Evolutionary conservation across 1,139 yeast genomes (phyloP).

Genomic region (Citeromyces siamensis): DNA sequence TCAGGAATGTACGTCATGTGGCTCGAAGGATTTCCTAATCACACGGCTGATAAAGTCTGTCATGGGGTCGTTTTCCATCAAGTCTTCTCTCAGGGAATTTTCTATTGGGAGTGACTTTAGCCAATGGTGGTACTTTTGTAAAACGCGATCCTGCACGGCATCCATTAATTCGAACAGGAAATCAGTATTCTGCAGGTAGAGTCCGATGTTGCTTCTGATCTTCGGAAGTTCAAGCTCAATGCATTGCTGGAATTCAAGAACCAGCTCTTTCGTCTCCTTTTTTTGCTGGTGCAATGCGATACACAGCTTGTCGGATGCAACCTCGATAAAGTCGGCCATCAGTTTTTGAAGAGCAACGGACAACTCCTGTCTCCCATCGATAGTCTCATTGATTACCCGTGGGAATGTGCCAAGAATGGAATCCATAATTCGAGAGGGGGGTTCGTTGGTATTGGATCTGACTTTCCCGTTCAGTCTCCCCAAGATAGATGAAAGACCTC

Average conservation of each 20-base stretch:
- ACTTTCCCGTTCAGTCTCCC: slow-evolving; percentile 10
- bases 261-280: slow-evolving; percentile 15
- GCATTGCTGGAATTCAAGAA: slow-evolving; percentile 33
- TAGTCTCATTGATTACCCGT: slow-evolving; percentile 71
- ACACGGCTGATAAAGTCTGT: slow-evolving; percentile 33
- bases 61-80: slow-evolving; percentile 48
- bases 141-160: slow-evolving; percentile 44
- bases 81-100: slow-evolving; percentile 12
- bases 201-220: slow-evolving; percentile 34
- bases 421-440: slow-evolving; percentile 28
- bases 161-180: slow-evolving; percentile 38
- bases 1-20: too few relatives aligned
- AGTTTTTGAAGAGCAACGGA: slow-evolving; percentile 61
- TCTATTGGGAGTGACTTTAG: slow-evolving; percentile 9
- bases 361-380: slow-evolving; percentile 73
- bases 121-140: slow-evolving; percentile 30
- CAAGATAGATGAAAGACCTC: slow-evolving; percentile 34
- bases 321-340: slow-evolving; percentile 47
- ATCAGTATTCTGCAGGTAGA: slow-evolving; percentile 25
- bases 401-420: slow-evolving; percentile 67
- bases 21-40: slow-evolving; percentile 20
- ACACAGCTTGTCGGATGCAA: slow-evolving; percentile 19
- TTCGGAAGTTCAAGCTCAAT: slow-evolving; percentile 42
- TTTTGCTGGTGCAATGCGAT: neutral
- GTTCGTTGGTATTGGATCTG: slow-evolving; percentile 10